Evolutionary conservation across 345 rosid genomes (phyloP).

Genomic region (Mercurialis annua): DNA sequence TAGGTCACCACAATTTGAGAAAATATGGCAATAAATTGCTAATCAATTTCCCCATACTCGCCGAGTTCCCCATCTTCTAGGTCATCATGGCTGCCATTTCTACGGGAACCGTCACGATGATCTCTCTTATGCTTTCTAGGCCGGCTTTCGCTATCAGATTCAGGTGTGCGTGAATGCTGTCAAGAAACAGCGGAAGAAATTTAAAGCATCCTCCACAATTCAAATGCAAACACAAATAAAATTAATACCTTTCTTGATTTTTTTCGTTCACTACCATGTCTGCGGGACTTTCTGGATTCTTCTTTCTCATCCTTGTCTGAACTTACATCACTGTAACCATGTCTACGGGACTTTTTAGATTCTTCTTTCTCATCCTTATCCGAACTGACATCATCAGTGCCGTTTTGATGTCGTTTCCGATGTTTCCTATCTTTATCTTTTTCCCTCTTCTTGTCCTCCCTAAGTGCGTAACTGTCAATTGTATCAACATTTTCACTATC

Average conservation of each 20-base stretch:
- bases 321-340: constrained; percentile 56
- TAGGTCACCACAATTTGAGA: neutral
- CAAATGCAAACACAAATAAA: constrained; percentile 3
- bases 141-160: constrained; percentile 72
- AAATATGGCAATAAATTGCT: constrained; percentile 12
- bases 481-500: constrained; percentile 74
- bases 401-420: constrained; percentile 68
- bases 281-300: constrained; percentile 71
- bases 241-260: constrained; percentile 77
- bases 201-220: constrained; percentile 4
- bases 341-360: constrained; percentile 70
- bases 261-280: constrained; percentile 77
- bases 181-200: constrained; percentile 13
- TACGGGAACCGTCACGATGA: constrained; percentile 59
- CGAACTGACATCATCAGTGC: constrained; percentile 66
- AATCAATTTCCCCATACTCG: constrained; percentile 78
- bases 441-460: constrained; percentile 76
- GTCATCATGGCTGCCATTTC: constrained; percentile 66
- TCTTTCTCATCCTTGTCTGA: constrained; percentile 85
- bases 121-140: constrained; percentile 80
- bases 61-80: constrained; percentile 97
- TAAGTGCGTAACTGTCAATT: constrained; percentile 54
- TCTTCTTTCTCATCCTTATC: constrained; percentile 85
- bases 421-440: constrained; percentile 83
- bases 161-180: constrained; percentile 79